These are phyloP conservation scores for Ramichloridium luteum DNA, from an alignment of 2,329 filamentous ascomycete species.

Conservation along the genomic window DNA sequence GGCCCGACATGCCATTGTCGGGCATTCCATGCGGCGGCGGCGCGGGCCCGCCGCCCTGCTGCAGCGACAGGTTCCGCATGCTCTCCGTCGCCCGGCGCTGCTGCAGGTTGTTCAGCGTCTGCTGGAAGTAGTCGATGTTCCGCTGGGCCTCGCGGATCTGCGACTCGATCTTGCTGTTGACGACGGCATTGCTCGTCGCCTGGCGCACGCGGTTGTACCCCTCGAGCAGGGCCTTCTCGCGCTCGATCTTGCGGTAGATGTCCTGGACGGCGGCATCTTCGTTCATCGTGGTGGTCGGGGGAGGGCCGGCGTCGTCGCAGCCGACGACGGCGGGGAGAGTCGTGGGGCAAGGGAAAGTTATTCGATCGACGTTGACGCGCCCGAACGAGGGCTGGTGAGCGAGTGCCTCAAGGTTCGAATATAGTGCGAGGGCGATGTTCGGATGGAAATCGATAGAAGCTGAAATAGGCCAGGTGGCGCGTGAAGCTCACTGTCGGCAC, in stretches of 20 bases:
- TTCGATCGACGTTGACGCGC: too few species aligned
- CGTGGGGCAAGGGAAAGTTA: too few species aligned
- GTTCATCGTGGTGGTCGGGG: slow-evolving; percentile 37
- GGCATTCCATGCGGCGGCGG: slow-evolving; percentile 20
- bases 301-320: too few species aligned
- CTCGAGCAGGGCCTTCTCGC: slow-evolving; percentile 88
- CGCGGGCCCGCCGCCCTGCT: slow-evolving; percentile 32
- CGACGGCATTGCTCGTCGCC: slow-evolving; percentile 85
- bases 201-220: slow-evolving; percentile 90
- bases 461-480: too few species aligned
- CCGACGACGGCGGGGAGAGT: too few species aligned
- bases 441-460: too few species aligned
- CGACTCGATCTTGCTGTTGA: slow-evolving; percentile 79
- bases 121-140: slow-evolving; percentile 92
- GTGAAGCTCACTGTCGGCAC: too few species aligned
- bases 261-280: slow-evolving; percentile 57
- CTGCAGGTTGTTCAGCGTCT: slow-evolving; percentile 78
- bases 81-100: slow-evolving; percentile 61
- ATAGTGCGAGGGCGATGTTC: too few species aligned
- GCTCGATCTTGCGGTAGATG: slow-evolving; percentile 93
- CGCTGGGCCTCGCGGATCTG: slow-evolving; percentile 88
- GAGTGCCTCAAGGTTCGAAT: too few species aligned
- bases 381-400: too few species aligned
- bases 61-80: slow-evolving; percentile 54
- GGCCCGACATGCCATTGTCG: slow-evolving; percentile 35